phyloP scores from a whole-genome alignment of 2,329 filamentous ascomycete genomes.

The Phialocephala sp. region DNA sequence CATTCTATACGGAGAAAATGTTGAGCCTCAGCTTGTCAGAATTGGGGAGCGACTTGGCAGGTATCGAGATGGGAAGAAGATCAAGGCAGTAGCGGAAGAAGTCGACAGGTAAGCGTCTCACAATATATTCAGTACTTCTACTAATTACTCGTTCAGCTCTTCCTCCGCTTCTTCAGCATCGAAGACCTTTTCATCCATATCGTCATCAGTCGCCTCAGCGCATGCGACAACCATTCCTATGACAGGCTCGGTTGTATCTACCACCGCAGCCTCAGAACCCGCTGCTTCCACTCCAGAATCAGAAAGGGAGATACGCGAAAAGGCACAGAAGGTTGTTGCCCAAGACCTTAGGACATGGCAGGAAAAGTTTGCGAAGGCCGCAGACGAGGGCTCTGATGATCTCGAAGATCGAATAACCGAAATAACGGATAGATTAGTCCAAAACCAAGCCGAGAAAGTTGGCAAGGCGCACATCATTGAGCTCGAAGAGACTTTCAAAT shows the following conservation, averaged over 20 bases:
- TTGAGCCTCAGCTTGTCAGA: slow-evolving; percentile 91
- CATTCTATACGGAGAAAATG: slow-evolving; percentile 84
- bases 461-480: slow-evolving; percentile 71
- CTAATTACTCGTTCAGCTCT: slow-evolving; percentile 32
- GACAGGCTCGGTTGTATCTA: slow-evolving; percentile 21
- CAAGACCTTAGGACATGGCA: slow-evolving; percentile 87
- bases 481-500: slow-evolving; percentile 69
- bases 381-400: slow-evolving; percentile 80
- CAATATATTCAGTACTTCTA: slow-evolving; percentile 19
- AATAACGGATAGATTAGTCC: slow-evolving; percentile 73
- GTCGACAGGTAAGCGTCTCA: slow-evolving; percentile 50
- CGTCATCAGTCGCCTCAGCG: slow-evolving; percentile 36
- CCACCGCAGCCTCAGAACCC: slow-evolving; percentile 6
- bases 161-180: slow-evolving; percentile 41
- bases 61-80: slow-evolving; percentile 66
- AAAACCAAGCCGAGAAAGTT: slow-evolving; percentile 67
- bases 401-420: slow-evolving; percentile 67
- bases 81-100: slow-evolving; percentile 63
- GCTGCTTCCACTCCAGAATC: slow-evolving; percentile 39
- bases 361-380: slow-evolving; percentile 82
- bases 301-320: slow-evolving; percentile 61
- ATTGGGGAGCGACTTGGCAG: slow-evolving; percentile 89
- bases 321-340: slow-evolving; percentile 70
- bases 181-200: slow-evolving; percentile 36
- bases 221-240: slow-evolving; percentile 25